phyloP scores from a whole-genome alignment of 2,329 filamentous ascomycete species.

The Orbilia blumenaviensis region DNA sequence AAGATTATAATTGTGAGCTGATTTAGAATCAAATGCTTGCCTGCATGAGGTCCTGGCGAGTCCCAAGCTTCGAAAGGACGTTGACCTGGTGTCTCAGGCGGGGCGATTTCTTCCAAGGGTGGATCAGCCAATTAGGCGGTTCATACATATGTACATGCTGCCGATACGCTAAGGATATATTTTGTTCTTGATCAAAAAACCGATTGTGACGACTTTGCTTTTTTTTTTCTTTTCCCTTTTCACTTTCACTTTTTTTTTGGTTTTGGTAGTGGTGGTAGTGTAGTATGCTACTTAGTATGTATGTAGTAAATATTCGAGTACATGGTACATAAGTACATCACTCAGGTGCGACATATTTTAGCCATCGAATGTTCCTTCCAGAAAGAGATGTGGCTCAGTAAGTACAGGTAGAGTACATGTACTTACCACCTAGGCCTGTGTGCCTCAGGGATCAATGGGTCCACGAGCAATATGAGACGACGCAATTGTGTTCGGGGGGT shows the following conservation, averaged over 20 bases:
- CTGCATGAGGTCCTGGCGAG: not conserved
- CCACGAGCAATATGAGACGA: constrained; percentile 5
- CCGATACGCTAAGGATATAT: not conserved
- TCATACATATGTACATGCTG: not conserved
- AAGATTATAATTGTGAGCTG: constrained; percentile 30
- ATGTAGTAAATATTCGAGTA: too few species aligned
- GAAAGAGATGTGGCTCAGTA: constrained; percentile 3
- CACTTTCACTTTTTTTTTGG: too few species aligned
- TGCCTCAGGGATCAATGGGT: not conserved
- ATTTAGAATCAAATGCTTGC: constrained; percentile 9
- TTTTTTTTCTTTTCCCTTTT: too few species aligned
- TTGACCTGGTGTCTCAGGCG: constrained; percentile 5
- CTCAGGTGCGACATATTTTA: too few species aligned
- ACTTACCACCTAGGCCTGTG: not conserved
- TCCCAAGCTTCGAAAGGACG: not conserved
- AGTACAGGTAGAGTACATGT: not conserved
- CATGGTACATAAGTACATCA: too few species aligned
- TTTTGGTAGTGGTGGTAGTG: too few species aligned
- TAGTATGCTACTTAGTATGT: not conserved
- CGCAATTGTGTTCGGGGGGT: not conserved
- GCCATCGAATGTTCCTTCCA: constrained; percentile 1
- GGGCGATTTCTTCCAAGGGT: not conserved
- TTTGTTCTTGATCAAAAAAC: not conserved
- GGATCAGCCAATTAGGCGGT: constrained; percentile 22
- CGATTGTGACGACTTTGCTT: not conserved